Percentiles rank a stretch among this genome's conserved stretches.
Conservation (phyloP, 495 filamentous ascomycete species). For the Clavariopsis aquatica region DNA sequence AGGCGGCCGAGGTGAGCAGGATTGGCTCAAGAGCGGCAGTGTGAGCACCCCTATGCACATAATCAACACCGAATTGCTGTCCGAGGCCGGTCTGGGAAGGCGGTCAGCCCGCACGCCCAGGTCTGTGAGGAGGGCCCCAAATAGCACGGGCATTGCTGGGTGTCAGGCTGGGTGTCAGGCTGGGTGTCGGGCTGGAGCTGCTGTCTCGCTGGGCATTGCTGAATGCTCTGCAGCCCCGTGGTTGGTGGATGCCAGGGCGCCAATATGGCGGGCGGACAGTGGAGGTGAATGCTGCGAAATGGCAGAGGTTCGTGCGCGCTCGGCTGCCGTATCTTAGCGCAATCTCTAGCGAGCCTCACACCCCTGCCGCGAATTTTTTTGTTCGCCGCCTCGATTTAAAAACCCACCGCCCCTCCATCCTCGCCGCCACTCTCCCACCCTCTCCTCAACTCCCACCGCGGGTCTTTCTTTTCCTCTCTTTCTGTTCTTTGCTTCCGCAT, state of each 20-base stretch:
- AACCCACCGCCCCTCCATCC: constrained; percentile 22
- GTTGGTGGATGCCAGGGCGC: neutral
- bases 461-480: constrained; percentile 20
- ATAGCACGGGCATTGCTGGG: constrained; percentile 19
- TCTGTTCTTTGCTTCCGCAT: constrained; percentile 14
- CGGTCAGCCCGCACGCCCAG: constrained; percentile 19
- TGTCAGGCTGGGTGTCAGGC: no score
- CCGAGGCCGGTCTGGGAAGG: constrained; percentile 21
- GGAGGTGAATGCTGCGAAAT: neutral
- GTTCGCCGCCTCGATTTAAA: constrained; percentile 4
- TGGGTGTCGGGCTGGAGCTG: no score
- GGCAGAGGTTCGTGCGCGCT: neutral
- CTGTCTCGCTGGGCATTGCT: no score
- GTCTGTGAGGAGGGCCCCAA: constrained; percentile 20
- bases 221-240: no score
- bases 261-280: no score
- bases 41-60: constrained; percentile 5
- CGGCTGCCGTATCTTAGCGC: constrained; percentile 19
- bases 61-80: constrained; percentile 12
- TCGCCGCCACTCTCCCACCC: constrained; percentile 6
- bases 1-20: constrained; percentile 11
- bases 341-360: neutral
- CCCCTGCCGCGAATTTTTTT: constrained; percentile 12
- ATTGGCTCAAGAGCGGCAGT: neutral
- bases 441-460: constrained; percentile 12